Evolutionary conservation across 2,329 filamentous ascomycete species (phyloP), one percentile per base, ranked within the genome.

Genomic region (Metarhizium rileyi): DNA sequence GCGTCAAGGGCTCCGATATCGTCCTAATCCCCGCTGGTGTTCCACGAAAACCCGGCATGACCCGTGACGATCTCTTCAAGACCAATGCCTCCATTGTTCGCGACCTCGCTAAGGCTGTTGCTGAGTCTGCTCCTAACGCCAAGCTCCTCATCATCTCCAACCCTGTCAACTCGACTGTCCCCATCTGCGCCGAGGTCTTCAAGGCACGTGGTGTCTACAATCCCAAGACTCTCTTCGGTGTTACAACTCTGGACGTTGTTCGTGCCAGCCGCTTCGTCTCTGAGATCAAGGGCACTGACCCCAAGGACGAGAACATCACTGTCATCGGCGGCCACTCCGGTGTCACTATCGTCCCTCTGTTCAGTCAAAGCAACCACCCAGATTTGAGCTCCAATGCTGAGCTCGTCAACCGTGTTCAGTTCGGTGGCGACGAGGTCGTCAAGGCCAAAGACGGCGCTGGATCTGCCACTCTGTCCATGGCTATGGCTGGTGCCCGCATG

Each of bases 41-140:
- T 60, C 93, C 93, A 68, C 90, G 93, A 77, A 96, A 96, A 83
- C 93, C 93, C 70, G 93, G 93, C 75, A 98, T 98, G 93, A 95
- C 87, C 76, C 90, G 93, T 80, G 93, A 98, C 75, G 91, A 98
- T 71, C 86, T 98, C 58, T 98, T 98, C 90, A 97, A 97, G 84
- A 98, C 91, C 81, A 98, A 98, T 74, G 93, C 93, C 72, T 95
- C 89, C 70, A 98, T 98, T 71, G 93, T 98, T 70, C 90, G 91
- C 67, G 93, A 97, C 74, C 84, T 98, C 59, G 90, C 91, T 76
- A 95, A 95, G 83, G 90, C 90, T 64, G 84, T 83, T 66, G 93
- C 93, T 65, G 83, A 95, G 65, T 81, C 87, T 61, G 81, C 85
- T 67, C 93, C 93, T 64, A 80, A 96, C 57, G 93, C 93, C 73